phyloP scores from a whole-genome alignment of 2,329 filamentous ascomycete species.

The Venturia oleaginea region DNA sequence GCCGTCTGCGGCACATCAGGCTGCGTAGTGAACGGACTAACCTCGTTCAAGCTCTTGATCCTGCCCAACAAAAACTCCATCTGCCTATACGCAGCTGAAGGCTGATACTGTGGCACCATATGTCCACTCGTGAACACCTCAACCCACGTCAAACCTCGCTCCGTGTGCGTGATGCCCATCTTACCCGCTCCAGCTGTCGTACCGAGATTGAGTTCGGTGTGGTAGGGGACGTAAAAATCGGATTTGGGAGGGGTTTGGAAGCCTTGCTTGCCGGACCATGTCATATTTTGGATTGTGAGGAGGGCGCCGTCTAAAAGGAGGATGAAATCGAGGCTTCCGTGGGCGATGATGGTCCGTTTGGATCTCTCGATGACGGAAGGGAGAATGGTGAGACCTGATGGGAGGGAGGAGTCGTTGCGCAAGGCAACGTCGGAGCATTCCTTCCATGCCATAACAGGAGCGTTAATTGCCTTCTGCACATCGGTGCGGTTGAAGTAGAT shows the following conservation, averaged over 20 bases:
- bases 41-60: conserved; percentile 45
- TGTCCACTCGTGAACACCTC: conserved; percentile 57
- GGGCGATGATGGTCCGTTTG: conserved; percentile 61
- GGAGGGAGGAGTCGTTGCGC: conserved; percentile 20
- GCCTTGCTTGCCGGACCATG: conserved; percentile 62
- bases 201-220: conserved; percentile 36
- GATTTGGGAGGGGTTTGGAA: conserved; percentile 53
- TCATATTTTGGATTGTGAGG: conserved; percentile 71
- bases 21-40: conserved; percentile 18
- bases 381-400: conserved; percentile 47
- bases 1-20: conserved; percentile 1
- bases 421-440: conserved; percentile 46
- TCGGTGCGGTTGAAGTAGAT: conserved; percentile 37
- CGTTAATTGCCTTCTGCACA: conserved; percentile 61
- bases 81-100: conserved; percentile 59
- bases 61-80: conserved; percentile 68
- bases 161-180: conserved; percentile 61
- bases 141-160: conserved; percentile 66
- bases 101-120: conserved; percentile 59
- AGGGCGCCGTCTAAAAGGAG: conserved; percentile 61
- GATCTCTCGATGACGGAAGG: conserved; percentile 65
- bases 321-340: conserved; percentile 62
- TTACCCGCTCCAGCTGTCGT: conserved; percentile 54
- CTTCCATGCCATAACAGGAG: conserved; percentile 47
- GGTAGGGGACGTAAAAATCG: conserved; percentile 62